Percentiles rank a stretch among this genome's conserved stretches.
phyloP scores from a whole-genome alignment of 23 red algal species.

The Gracilaria domingensis region DNA sequence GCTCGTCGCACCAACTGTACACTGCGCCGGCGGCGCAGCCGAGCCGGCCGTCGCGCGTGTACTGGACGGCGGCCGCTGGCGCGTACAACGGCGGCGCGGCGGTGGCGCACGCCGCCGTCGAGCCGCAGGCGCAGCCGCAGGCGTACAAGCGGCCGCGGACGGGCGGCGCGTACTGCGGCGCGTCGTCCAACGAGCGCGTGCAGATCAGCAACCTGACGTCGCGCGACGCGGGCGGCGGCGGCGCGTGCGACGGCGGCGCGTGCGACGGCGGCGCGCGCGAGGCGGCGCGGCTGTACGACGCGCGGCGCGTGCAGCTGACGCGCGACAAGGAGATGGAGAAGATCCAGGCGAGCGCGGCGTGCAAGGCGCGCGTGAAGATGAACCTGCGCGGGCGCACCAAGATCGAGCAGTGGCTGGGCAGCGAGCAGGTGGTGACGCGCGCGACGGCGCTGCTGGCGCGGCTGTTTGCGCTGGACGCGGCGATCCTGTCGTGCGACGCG shows the following conservation, averaged over 20 bases:
- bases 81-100: too few relatives aligned
- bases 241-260: too few relatives aligned
- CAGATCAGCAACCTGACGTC: conserved; percentile 23
- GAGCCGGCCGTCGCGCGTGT: too few relatives aligned
- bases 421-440: conserved; percentile 7
- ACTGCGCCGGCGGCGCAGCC: too few relatives aligned
- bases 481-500: not conserved
- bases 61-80: too few relatives aligned
- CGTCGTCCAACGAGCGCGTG: not conserved
- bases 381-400: conserved; percentile 44
- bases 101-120: too few relatives aligned
- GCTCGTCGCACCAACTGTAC: too few relatives aligned
- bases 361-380: conserved; percentile 46
- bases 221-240: not conserved
- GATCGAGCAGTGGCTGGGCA: conserved; percentile 43
- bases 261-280: not conserved
- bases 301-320: conserved; percentile 3
- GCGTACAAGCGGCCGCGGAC: not conserved
- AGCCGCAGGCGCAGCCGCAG: not conserved
- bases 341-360: conserved; percentile 15
- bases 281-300: not conserved
- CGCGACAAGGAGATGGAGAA: conserved; percentile 24
- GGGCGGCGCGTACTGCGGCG: not conserved
- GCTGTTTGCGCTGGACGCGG: conserved; percentile 24
- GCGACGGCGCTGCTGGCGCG: conserved; percentile 39